Evolutionary conservation across 208 protist species (phyloP), one percentile per base, ranked within the genome.

Genomic region (Trypanosoma mega): DNA sequence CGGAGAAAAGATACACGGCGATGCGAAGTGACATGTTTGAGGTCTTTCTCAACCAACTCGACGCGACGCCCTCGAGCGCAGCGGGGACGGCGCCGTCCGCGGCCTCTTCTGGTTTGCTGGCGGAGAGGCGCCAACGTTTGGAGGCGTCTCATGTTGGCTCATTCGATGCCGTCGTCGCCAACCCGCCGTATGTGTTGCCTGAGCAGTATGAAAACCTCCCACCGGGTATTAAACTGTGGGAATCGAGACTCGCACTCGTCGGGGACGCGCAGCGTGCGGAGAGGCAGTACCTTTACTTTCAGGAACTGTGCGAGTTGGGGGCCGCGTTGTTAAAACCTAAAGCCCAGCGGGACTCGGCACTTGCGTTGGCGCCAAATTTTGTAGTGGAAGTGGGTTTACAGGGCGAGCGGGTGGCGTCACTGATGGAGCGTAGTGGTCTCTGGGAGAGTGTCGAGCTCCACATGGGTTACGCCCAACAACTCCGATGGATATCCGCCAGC

Each of bases 141-240:
- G 39, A 12, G 16, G 36, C 43, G 36, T n/a, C 16, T 18, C 36
- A 76, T 49, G 44, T 37, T 1, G 74, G 64, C 41, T 79, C 68
- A 6, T 92, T 92, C 68, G 90, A 96, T 48, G 54, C 88, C 36
- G 67, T 96, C 24, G 84, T 96, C 1, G 80, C 75, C n/a, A 96
- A 92, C 69, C 90, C 90, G 23, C 90, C 90, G 3, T 96, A 96
- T 59, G 71, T 93, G 4, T 53, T 92, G 43, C 85, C 86, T 1
- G 60, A 89, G 11, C 77, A 96, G 67, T 96, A 96, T 74, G 50
- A 72, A 0, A 52, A 74, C 0, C 65, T 96, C 9, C 80, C 86
- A 5, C 59, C 47, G n/a, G 68, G 69, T 20, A 80, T 90, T 9
- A 77, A 69, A 18, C 60, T 82, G 49, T 96, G 85, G 82, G 86